phyloP scores from a whole-genome alignment of 1,284 basidiomycete species.

The Sporisorium sorghi region DNA sequence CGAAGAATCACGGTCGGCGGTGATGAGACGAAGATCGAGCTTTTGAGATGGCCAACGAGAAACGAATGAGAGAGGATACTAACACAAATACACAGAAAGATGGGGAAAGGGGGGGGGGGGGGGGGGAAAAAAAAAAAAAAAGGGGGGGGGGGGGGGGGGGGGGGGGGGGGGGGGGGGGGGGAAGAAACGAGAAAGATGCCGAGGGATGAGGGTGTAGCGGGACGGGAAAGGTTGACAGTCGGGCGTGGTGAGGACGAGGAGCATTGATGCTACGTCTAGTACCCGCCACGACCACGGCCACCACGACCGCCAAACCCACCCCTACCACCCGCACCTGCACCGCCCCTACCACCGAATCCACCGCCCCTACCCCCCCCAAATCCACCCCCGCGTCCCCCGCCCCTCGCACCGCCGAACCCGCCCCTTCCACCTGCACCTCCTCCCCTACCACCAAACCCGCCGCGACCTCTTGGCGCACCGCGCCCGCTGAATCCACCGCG shows the following conservation, averaged over 20 bases:
- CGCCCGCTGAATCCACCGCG: conserved; percentile 33
- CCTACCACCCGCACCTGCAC: conserved; percentile 43
- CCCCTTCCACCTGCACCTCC: conserved; percentile 41
- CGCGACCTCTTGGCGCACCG: conserved; percentile 65
- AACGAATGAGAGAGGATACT: conserved; percentile 16
- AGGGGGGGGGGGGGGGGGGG: neutral
- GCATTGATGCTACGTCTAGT: conserved; percentile 26
- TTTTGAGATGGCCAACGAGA: neutral
- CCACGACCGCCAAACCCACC: conserved; percentile 50
- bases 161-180: neutral
- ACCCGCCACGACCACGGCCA: conserved; percentile 59
- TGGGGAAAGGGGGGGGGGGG: no score
- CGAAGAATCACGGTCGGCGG: neutral
- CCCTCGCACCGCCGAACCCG: conserved; percentile 64
- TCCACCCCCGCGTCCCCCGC: conserved; percentile 52
- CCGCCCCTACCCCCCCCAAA: conserved; percentile 56
- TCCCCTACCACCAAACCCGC: conserved; percentile 57
- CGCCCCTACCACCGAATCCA: conserved; percentile 63
- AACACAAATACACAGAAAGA: conserved; percentile 22
- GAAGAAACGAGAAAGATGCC: neutral
- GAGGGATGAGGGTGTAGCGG: neutral
- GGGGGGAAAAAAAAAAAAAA: neutral
- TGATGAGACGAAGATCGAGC: neutral
- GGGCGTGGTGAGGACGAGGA: neutral
- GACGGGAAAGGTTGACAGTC: neutral